phyloP scores from a whole-genome alignment of 1,284 basidiomycete species.

The Boletus smithii region DNA sequence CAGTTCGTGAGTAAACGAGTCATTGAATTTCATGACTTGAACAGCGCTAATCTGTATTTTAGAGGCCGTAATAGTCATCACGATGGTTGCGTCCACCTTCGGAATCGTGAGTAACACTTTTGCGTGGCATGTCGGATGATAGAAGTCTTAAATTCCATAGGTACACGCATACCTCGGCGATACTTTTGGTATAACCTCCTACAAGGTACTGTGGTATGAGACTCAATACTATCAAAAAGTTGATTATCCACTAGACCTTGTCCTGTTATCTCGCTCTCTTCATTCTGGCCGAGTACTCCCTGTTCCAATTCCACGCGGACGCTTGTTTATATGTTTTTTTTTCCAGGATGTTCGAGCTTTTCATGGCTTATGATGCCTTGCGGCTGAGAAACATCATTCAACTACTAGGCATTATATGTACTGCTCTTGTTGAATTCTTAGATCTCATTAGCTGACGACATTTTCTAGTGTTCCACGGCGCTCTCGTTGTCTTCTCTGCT shows the following conservation, averaged over 20 bases:
- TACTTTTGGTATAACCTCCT: slow-evolving; percentile 39
- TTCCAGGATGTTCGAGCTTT: slow-evolving; percentile 63
- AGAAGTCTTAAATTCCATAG: slow-evolving; percentile 36
- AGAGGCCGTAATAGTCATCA: slow-evolving; percentile 52
- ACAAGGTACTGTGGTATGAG: slow-evolving; percentile 46
- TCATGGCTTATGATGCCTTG: slow-evolving; percentile 74
- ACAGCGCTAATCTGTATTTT: slow-evolving; percentile 10
- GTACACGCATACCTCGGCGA: slow-evolving; percentile 49
- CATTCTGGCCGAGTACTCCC: slow-evolving; percentile 68
- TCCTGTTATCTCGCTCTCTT: slow-evolving; percentile 81
- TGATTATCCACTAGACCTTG: slow-evolving; percentile 52
- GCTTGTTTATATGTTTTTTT: slow-evolving; percentile 1
- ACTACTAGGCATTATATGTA: slow-evolving; percentile 67
- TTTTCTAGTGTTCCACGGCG: slow-evolving; percentile 65
- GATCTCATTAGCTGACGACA: slow-evolving; percentile 10
- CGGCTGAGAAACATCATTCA: slow-evolving; percentile 74
- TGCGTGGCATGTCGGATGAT: neutral
- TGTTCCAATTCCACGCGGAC: neutral
- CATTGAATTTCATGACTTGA: neutral
- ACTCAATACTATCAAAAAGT: slow-evolving; percentile 5
- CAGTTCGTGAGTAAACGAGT: slow-evolving; percentile 40
- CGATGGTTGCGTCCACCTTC: slow-evolving; percentile 55
- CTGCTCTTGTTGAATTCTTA: slow-evolving; percentile 20
- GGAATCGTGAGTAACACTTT: slow-evolving; percentile 39
- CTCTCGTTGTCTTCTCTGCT: slow-evolving; percentile 66